Conservation (phyloP, 2,329 filamentous ascomycete genomes). For the Monilinia fructigena region DNA sequence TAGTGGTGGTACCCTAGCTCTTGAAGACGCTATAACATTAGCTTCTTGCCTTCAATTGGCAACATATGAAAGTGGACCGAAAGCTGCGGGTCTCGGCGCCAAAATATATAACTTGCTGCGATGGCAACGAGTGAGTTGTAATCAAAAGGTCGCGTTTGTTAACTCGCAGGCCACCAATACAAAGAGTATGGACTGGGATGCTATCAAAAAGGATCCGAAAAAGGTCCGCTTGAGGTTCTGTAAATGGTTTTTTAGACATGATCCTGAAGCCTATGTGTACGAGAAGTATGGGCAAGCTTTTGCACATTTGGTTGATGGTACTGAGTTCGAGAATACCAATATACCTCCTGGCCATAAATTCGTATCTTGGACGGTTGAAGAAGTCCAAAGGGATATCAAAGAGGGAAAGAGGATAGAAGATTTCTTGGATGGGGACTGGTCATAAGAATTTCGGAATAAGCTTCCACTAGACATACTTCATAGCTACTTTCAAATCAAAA, state of each 20-base stretch:
- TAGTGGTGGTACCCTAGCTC: conserved; percentile 55
- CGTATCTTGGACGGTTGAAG: background rate
- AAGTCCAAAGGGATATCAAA: background rate
- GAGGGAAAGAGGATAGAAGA: background rate
- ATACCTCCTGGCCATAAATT: background rate
- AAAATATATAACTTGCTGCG: conserved; percentile 26
- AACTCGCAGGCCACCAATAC: conserved; percentile 9
- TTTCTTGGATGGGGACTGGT: conserved; percentile 2
- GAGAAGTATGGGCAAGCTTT: conserved; percentile 26
- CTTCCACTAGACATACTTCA: background rate
- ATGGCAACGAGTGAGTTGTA: conserved; percentile 33
- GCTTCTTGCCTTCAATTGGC: conserved; percentile 39
- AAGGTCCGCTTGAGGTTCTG: background rate
- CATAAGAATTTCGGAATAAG: background rate
- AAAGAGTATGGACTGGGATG: background rate
- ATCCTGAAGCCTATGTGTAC: conserved; percentile 34
- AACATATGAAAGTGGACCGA: conserved; percentile 28
- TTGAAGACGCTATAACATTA: conserved; percentile 44
- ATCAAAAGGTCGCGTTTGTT: conserved; percentile 23
- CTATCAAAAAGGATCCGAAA: background rate
- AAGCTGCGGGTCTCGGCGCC: conserved; percentile 18
- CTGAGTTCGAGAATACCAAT: background rate
- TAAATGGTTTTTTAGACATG: conserved; percentile 31
- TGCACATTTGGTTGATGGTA: background rate
- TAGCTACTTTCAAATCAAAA: background rate